Conservation (phyloP, 1,139 yeast species). For the Spathaspora jeffriesii region DNA sequence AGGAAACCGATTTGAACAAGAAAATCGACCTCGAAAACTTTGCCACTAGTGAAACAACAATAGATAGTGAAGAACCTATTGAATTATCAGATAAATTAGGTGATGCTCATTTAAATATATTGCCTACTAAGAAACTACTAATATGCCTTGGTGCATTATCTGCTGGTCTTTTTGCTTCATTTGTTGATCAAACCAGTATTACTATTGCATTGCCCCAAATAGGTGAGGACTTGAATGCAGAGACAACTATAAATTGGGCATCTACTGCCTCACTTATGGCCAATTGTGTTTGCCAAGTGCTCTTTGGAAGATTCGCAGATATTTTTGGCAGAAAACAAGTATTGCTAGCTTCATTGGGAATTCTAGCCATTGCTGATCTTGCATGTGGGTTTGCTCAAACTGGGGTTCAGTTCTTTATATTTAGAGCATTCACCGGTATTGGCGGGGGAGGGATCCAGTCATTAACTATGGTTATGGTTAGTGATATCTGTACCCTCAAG, state of each 20-base stretch:
- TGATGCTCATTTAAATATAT: slow-evolving; percentile 28
- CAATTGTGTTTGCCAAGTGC: slow-evolving; percentile 45
- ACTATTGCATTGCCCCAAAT: slow-evolving; percentile 45
- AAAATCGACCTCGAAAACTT: not conserved
- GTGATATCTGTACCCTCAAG: slow-evolving; percentile 41
- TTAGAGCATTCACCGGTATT: slow-evolving; percentile 44
- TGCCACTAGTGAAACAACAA: slow-evolving; percentile 1
- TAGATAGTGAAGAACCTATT: slow-evolving; percentile 1
- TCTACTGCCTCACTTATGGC: slow-evolving; percentile 47
- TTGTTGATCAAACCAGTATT: slow-evolving; percentile 42
- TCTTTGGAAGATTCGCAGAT: slow-evolving; percentile 42
- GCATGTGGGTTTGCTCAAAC: slow-evolving; percentile 41
- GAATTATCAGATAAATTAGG: slow-evolving; percentile 23
- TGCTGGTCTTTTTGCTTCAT: slow-evolving; percentile 32
- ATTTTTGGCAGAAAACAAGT: slow-evolving; percentile 45
- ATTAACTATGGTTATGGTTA: slow-evolving; percentile 42
- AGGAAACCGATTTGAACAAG: not conserved
- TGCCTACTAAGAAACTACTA: slow-evolving; percentile 24
- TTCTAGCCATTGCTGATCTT: slow-evolving; percentile 38
- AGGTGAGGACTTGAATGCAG: slow-evolving; percentile 35
- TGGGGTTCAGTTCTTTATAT: slow-evolving; percentile 38
- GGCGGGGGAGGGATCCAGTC: slow-evolving; percentile 49
- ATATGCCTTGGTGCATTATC: slow-evolving; percentile 26
- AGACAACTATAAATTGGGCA: slow-evolving; percentile 46
- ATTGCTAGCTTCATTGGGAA: slow-evolving; percentile 28